These are phyloP conservation scores for Arachis monticola DNA, from an alignment of 331 rosid genomes.

Conservation along the genomic window DNA sequence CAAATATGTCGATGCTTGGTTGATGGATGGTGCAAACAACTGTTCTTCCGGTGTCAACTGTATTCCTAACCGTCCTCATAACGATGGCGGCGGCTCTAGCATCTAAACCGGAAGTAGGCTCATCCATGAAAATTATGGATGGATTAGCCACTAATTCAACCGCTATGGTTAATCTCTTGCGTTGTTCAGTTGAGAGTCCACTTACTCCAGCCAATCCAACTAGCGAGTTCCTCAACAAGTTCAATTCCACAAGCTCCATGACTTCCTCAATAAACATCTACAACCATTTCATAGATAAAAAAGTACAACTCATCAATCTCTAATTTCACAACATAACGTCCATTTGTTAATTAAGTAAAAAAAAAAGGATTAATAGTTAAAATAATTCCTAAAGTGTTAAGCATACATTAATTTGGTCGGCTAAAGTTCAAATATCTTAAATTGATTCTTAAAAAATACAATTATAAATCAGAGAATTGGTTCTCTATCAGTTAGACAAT, in stretches of 20 bases:
- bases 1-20: conserved; percentile 81
- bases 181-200: conserved; percentile 61
- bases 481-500: no score
- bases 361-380: no score
- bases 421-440: no score
- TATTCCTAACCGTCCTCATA: conserved; percentile 87
- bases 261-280: conserved; percentile 38
- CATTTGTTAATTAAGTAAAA: no score
- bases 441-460: no score
- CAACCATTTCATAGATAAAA: neutral
- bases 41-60: conserved; percentile 84
- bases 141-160: conserved; percentile 91
- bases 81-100: conserved; percentile 97
- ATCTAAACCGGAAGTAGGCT: conserved; percentile 89
- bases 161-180: conserved; percentile 80
- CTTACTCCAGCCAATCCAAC: conserved; percentile 39
- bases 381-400: no score
- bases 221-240: conserved; percentile 6
- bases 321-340: no score
- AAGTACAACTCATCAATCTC: no score
- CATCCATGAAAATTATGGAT: conserved; percentile 88
- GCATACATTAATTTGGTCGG: no score
- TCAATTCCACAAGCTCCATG: conserved; percentile 35
- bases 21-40: conserved; percentile 90
- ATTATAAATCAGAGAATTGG: no score